Evolutionary conservation across 2,329 filamentous ascomycete species (phyloP), one percentile per base, ranked within the genome.

Genomic region (Mycosphaerelloides madeirae): DNA sequence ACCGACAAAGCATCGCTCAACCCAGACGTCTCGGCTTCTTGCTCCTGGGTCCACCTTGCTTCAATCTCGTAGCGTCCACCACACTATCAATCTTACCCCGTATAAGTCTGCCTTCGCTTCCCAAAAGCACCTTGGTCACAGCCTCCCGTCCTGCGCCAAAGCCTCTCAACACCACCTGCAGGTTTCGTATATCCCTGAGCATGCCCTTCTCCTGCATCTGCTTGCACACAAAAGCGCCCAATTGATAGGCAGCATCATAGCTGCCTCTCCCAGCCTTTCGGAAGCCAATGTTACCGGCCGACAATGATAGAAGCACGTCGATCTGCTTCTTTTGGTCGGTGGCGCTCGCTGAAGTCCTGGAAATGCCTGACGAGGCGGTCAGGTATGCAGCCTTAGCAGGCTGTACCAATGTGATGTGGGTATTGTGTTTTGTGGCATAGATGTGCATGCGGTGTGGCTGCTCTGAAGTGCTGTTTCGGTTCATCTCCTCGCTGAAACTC

Each of bases 1-100:
- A 25, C 22, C 9, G 22, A 25, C 9, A 5, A 35, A 16, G 15
- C 33, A 35, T 16, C 16, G 15, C 16, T 35, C 33, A 84, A 68
- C 81, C 80, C 72, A 97, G 70, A 72, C 93, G 84, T 69, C 90
- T 90, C 31, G 83, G 84, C 65, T 83, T 87, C 67, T 78, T 79
- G 73, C 88, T 91, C 68, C 90, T 86, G 31, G 86, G 87, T 63
- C 93, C 94, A 70, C 90, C 93, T 75, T 97, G 95, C 75, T 98
- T 98, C 68, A 97, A 69, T 60, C 85, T 85, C 43, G 91, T 97
- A 31, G 81, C 77, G 70, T 98, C 93, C 25, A 86, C 82, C 49
- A 98, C 85, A 57, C 82, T 83, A 32, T 80, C 74, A 54, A 98
- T 85, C 71, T 85, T 81, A 25, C 77, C 73, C 56, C 88, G 79